phyloP scores from a whole-genome alignment of 495 filamentous ascomycete species.

The Podospora comata region DNA sequence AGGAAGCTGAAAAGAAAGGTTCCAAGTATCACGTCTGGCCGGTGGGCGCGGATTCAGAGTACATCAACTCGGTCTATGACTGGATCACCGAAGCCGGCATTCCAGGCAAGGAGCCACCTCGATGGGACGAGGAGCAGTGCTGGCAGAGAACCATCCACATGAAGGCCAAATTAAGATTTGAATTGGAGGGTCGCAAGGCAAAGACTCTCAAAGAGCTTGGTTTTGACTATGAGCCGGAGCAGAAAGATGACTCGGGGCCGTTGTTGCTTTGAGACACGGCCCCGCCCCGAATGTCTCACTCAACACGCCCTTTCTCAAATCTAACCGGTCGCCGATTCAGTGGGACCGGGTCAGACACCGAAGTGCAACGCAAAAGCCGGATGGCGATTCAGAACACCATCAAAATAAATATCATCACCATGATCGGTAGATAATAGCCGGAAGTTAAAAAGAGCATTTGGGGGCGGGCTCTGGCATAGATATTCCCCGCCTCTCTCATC shows the following conservation, averaged over 20 bases:
- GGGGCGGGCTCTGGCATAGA: background rate
- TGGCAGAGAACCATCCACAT: conserved; percentile 53
- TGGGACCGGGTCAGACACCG: background rate
- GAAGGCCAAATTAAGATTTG: conserved; percentile 47
- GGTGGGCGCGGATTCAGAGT: conserved; percentile 62
- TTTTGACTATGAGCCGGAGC: conserved; percentile 34
- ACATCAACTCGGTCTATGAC: conserved; percentile 67
- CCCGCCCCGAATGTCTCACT: conserved; percentile 6
- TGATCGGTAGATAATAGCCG: background rate
- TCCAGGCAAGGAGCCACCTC: conserved; percentile 58
- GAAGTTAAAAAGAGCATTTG: background rate
- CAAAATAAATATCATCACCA: background rate
- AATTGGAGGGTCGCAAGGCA: conserved; percentile 40
- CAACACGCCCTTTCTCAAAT: background rate
- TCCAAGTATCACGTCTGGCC: conserved; percentile 61
- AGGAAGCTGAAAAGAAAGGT: conserved; percentile 30
- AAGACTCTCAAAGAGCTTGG: conserved; percentile 45
- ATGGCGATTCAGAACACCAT: background rate
- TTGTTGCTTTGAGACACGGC: background rate
- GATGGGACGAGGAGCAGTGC: conserved; percentile 62
- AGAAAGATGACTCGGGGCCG: conserved; percentile 5
- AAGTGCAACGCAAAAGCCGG: background rate
- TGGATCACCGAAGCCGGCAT: conserved; percentile 52
- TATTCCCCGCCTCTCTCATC: background rate
- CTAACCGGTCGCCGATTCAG: background rate